A percentile compares a stretch with the other conserved stretches of the same genome.
Conservation (phyloP, 1,139 yeast genomes). For the Pneumocystis canis region DNA sequence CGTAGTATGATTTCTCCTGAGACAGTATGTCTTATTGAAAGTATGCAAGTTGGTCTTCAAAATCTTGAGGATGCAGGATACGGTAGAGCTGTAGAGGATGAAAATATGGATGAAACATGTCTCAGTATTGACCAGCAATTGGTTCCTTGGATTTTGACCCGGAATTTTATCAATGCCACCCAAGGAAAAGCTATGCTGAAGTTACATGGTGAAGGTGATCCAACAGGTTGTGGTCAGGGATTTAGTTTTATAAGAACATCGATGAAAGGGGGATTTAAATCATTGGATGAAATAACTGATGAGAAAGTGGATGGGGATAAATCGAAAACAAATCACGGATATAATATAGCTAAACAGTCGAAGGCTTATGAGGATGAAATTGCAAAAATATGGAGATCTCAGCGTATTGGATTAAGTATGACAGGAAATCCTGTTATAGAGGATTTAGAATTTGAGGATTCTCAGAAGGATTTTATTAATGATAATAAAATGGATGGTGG, state of each 20-base stretch:
- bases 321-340: slow-evolving; percentile 48
- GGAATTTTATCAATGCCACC: slow-evolving; percentile 83
- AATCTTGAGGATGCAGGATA: slow-evolving; percentile 57
- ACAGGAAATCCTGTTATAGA: slow-evolving; percentile 23
- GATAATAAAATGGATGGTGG: background rate
- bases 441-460: background rate
- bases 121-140: slow-evolving; percentile 64
- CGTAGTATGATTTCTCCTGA: slow-evolving; percentile 86
- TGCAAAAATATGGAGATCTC: slow-evolving; percentile 79
- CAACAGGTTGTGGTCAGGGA: slow-evolving; percentile 82
- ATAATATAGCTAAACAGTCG: slow-evolving; percentile 76
- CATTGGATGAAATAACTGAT: slow-evolving; percentile 37
- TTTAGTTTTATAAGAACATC: slow-evolving; percentile 83
- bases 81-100: slow-evolving; percentile 34
- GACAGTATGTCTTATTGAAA: slow-evolving; percentile 71
- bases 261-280: slow-evolving; percentile 85
- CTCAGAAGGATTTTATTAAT: background rate
- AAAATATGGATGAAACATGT: slow-evolving; percentile 28
- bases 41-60: slow-evolving; percentile 90
- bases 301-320: slow-evolving; percentile 22
- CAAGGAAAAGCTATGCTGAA: slow-evolving; percentile 96
- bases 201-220: slow-evolving; percentile 93
- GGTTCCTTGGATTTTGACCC: slow-evolving; percentile 85
- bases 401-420: slow-evolving; percentile 47
- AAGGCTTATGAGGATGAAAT: slow-evolving; percentile 86